Evolutionary conservation across 2,329 filamentous ascomycete genomes (phyloP).

Genomic region (Fusarium anguioides): DNA sequence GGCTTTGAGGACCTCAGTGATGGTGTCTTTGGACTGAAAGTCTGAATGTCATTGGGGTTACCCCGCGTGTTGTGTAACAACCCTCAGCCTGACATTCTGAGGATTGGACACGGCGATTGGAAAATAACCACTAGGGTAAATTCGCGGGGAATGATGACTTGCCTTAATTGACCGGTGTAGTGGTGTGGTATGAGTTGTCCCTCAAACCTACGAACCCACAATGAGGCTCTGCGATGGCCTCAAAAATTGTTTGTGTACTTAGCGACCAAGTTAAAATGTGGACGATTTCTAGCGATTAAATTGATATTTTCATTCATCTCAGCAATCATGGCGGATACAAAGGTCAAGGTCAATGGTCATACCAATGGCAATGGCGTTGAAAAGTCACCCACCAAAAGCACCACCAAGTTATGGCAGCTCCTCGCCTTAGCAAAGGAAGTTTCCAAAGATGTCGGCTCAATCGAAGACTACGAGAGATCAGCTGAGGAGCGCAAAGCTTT

Average conservation of each 20-base stretch:
- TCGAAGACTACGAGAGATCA: constrained; percentile 43
- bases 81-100: constrained; percentile 38
- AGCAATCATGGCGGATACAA: constrained; percentile 45
- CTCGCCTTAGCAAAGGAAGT: constrained; percentile 45
- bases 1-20: constrained; percentile 4
- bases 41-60: constrained; percentile 39
- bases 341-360: constrained; percentile 42
- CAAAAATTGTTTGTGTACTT: constrained; percentile 22
- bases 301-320: constrained; percentile 17
- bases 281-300: constrained; percentile 27
- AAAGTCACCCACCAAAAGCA: constrained; percentile 31
- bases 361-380: constrained; percentile 34
- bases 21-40: constrained; percentile 4
- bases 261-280: constrained; percentile 37
- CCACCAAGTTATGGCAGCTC: constrained; percentile 45
- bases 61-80: constrained; percentile 44
- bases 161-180: constrained; percentile 24
- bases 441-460: constrained; percentile 42
- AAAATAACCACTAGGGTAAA: constrained; percentile 23
- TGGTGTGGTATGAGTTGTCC: constrained; percentile 46
- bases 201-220: constrained; percentile 25
- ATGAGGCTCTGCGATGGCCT: constrained; percentile 43
- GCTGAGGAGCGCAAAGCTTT: constrained; percentile 39
- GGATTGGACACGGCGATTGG: constrained; percentile 31
- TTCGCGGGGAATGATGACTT: constrained; percentile 32